Evolutionary conservation across 2,329 filamentous ascomycete genomes (phyloP).

Genomic region (Hymenoscyphus fructigenus): DNA sequence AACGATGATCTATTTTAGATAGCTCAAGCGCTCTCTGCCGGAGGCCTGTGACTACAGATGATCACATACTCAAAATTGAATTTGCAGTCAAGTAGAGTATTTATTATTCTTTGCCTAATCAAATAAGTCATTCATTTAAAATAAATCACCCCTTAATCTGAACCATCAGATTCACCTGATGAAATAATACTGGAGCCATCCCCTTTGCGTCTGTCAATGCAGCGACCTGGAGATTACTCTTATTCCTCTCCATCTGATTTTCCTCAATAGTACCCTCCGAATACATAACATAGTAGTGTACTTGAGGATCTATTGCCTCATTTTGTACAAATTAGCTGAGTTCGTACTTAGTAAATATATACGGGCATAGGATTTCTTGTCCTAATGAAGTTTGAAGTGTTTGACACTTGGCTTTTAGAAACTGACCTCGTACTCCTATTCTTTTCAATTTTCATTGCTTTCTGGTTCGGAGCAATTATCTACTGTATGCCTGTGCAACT

Average conservation of each 20-base stretch:
- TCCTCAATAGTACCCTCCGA: not conserved
- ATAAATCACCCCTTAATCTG: not conserved
- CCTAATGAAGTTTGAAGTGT: not conserved
- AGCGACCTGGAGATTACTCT: not conserved
- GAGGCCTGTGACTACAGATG: too few relatives aligned
- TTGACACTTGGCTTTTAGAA: conserved; percentile 6
- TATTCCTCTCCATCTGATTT: not conserved
- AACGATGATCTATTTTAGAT: too few relatives aligned
- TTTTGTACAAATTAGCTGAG: not conserved
- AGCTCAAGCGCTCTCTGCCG: too few relatives aligned
- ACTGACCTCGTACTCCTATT: conserved; percentile 4
- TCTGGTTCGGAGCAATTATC: conserved; percentile 6
- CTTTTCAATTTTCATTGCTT: conserved; percentile 5
- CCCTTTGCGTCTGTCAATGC: not conserved
- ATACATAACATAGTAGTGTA: not conserved
- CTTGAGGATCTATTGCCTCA: not conserved
- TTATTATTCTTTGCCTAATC: not conserved
- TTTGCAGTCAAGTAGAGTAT: not conserved
- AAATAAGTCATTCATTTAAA: not conserved
- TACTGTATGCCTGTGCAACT: conserved; percentile 4
- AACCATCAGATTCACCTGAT: not conserved
- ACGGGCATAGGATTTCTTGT: too few relatives aligned
- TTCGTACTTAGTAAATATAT: not conserved
- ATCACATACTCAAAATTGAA: too few relatives aligned
- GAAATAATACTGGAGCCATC: not conserved